Percentiles rank a stretch among this genome's conserved stretches.
These are phyloP conservation scores for Nothopassalora personata DNA, from an alignment of 2,329 filamentous ascomycete species.

Conservation along the genomic window DNA sequence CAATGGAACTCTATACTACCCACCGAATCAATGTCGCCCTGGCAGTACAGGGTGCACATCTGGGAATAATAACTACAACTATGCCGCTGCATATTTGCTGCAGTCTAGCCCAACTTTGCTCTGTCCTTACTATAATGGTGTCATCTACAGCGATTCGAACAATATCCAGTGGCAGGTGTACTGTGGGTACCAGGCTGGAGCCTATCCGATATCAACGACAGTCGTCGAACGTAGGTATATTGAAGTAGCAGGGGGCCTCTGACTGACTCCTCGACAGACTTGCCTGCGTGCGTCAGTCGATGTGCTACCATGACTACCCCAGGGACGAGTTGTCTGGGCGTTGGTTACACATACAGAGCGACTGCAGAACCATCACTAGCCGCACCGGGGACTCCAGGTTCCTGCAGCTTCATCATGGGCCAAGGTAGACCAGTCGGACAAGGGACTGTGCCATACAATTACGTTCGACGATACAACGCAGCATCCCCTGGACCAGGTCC, in stretches of 20 bases:
- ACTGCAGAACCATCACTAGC: neutral
- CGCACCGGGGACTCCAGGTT: neutral
- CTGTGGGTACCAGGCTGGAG: neutral
- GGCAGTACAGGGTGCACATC: neutral
- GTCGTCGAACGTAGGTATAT: too few species aligned
- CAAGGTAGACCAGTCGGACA: neutral
- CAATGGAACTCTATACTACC: conserved; percentile 1
- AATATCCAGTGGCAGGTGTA: neutral
- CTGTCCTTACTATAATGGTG: conserved; percentile 1
- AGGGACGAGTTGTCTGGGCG: neutral
- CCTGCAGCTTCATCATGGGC: neutral
- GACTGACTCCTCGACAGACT: neutral
- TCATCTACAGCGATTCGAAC: neutral
- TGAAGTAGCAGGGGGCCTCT: too few species aligned
- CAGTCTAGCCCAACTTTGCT: conserved; percentile 1
- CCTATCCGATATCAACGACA: too few species aligned
- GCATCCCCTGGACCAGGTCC: neutral
- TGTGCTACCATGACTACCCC: neutral
- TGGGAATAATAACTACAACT: neutral
- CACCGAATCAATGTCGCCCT: neutral
- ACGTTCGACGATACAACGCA: neutral
- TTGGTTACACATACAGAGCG: neutral
- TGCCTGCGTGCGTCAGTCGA: neutral
- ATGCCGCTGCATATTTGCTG: neutral
- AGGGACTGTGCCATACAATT: neutral